phyloP scores from a whole-genome alignment of 2,329 filamentous ascomycete species.

The Dactylonectria estremocensis region DNA sequence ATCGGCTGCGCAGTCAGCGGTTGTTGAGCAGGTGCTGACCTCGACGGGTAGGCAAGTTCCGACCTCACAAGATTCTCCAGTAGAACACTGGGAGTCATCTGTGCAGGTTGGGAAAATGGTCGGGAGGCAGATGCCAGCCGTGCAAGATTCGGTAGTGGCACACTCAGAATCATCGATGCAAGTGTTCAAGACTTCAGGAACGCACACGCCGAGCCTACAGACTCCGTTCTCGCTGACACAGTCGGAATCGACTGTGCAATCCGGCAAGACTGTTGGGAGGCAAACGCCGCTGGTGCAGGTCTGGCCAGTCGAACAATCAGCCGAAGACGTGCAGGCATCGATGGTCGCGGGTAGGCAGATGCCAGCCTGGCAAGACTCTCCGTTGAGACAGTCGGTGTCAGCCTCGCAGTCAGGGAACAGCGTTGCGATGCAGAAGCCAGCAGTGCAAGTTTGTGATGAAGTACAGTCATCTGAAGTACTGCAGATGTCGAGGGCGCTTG shows the following conservation, averaged over 20 bases:
- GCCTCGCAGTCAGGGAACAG: slow-evolving; percentile 19
- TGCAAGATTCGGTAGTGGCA: slow-evolving; percentile 3
- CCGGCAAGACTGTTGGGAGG: slow-evolving; percentile 1
- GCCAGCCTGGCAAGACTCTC: slow-evolving; percentile 4
- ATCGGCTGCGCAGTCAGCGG: background rate
- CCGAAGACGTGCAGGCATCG: background rate
- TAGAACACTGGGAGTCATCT: background rate
- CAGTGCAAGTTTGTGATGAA: background rate
- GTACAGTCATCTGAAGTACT: background rate
- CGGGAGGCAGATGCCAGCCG: slow-evolving; percentile 10
- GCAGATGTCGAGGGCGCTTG: background rate
- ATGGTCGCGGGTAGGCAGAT: slow-evolving; percentile 6
- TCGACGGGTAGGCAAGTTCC: slow-evolving; percentile 8
- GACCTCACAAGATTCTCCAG: background rate
- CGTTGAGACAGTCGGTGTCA: background rate
- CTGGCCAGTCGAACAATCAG: background rate
- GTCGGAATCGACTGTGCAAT: slow-evolving; percentile 7
- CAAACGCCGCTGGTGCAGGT: slow-evolving; percentile 18
- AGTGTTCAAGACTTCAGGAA: slow-evolving; percentile 8
- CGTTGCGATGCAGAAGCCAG: slow-evolving; percentile 2
- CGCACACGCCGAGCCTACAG: slow-evolving; percentile 15
- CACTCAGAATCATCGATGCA: slow-evolving; percentile 2
- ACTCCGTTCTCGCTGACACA: slow-evolving; percentile 6
- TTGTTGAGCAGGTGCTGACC: background rate
- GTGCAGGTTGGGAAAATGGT: slow-evolving; percentile 11